These are phyloP conservation scores for Wallacemonas sp. DNA, from an alignment of 208 protist genomes.

Conservation along the genomic window DNA sequence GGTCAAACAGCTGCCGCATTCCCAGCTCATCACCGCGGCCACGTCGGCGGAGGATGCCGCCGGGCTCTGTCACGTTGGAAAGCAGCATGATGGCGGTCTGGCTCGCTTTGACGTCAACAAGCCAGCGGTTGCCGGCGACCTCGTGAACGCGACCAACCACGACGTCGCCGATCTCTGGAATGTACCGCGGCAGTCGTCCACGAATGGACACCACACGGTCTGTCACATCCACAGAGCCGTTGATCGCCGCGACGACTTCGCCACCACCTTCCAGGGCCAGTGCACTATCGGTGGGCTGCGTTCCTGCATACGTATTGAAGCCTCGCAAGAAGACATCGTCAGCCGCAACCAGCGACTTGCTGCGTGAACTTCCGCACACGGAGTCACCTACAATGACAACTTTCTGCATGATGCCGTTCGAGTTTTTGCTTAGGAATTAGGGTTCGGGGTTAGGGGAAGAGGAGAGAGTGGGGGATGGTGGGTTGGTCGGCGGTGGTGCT, in stretches of 20 bases:
- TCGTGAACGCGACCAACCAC: constrained; percentile 95
- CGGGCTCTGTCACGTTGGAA: constrained; percentile 97
- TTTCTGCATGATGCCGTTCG: neutral
- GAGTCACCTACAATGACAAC: constrained; percentile 80
- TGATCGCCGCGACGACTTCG: constrained; percentile 84
- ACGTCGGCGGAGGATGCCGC: constrained; percentile 94
- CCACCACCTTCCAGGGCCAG: constrained; percentile 62
- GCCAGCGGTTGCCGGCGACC: constrained; percentile 94
- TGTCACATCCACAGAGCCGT: constrained; percentile 78
- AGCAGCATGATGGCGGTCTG: constrained; percentile 95
- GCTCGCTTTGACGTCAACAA: constrained; percentile 92
- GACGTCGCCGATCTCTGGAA: constrained; percentile 97
- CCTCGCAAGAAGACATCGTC: constrained; percentile 76
- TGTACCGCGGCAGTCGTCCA: constrained; percentile 79
- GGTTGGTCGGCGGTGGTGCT: neutral
- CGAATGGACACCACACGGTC: constrained; percentile 88
- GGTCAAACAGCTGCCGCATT: constrained; percentile 96
- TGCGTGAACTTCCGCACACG: constrained; percentile 59
- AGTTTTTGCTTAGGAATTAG: neutral
- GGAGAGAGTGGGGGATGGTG: neutral
- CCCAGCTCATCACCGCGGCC: constrained; percentile 93
- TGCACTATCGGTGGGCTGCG: constrained; percentile 46
- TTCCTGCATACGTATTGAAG: constrained; percentile 77
- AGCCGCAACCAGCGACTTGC: constrained; percentile 29
- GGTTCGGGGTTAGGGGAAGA: neutral